A percentile compares a stretch with the other conserved stretches of the same genome.
These are phyloP conservation scores for Ogataea salicorniae DNA, from an alignment of 805 yeast species.

Conservation along the genomic window DNA sequence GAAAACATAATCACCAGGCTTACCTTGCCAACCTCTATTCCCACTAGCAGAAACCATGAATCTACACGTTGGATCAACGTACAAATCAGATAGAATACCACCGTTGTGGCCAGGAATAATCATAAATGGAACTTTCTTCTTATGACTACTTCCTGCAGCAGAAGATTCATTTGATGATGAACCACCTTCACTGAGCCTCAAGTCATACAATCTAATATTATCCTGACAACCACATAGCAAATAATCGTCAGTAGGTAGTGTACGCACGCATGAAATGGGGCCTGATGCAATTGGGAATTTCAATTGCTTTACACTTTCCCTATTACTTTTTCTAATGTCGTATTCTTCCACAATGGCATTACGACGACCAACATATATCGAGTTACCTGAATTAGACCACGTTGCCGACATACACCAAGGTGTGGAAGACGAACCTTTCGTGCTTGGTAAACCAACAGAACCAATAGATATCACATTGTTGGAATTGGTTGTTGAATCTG, in stretches of 20 bases:
- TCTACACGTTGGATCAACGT: constrained; percentile 81
- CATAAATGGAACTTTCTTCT: constrained; percentile 64
- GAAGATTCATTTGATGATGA: neutral
- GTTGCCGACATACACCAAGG: constrained; percentile 93
- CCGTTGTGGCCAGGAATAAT: constrained; percentile 98
- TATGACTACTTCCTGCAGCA: constrained; percentile 2
- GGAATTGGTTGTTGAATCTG: constrained; percentile 3
- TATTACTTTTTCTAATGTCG: constrained; percentile 52
- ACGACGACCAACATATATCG: constrained; percentile 79
- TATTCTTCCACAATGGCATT: constrained; percentile 81
- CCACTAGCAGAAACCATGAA: constrained; percentile 92
- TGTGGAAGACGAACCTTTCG: constrained; percentile 66
- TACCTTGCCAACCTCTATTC: constrained; percentile 91
- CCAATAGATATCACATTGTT: constrained; percentile 26
- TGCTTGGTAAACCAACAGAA: constrained; percentile 35
- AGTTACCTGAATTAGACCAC: constrained; percentile 84
- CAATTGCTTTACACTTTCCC: constrained; percentile 51
- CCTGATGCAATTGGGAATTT: constrained; percentile 86
- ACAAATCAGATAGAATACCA: constrained; percentile 71
- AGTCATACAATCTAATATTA: constrained; percentile 82
- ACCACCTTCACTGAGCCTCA: constrained; percentile 33
- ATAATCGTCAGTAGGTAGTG: constrained; percentile 78
- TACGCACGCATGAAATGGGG: constrained; percentile 73
- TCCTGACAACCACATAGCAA: constrained; percentile 86
- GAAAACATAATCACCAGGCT: constrained; percentile 71